Base-by-base conservation (phyloP, 208 protist species). In the Leishmania arabica region DNA sequence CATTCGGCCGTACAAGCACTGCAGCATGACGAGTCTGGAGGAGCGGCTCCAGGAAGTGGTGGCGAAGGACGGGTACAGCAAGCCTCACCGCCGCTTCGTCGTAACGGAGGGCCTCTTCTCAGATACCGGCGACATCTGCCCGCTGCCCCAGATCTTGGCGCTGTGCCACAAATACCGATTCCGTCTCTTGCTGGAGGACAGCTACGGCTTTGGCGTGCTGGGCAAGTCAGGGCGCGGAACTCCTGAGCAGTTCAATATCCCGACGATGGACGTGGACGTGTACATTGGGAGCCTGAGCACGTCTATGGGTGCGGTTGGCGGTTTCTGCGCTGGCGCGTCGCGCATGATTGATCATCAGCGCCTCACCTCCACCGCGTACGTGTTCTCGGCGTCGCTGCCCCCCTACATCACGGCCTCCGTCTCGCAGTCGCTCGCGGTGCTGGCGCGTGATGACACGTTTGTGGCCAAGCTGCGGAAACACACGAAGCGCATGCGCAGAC, bases 371-470 rank as follows among this genome's bases (percentile, higher is more conserved):
- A 83, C 91, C 1, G 99, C 98, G 49, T 99, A 99, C 90, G 93
- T 98, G 62, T 99, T 99, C 89, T 99, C 97, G 24, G 99, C 99
- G 11, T 99, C 99, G 9, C 84, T 99, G 15, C 99, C 99, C 19
- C 96, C 98, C 17, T 99, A 99, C 84, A 75, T 99, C 9, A 97
- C 97, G 4, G 86, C 91, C 3, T 92, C 95, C 19, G 94, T 95
- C 24, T 91, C 90, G 17, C 85, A 84, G 56, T 93, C 90, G 5
- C 81, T 99, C 19, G 79, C 89, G 1, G 74, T 97, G 13, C 82
- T 99, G 5, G 81, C 97, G 66, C 66, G 83, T 21, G 87, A 97
- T 70, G 31, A 75, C 51, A 83, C 69, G 40, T 87, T 81, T 60
- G 75, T 90, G 31, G 66, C 77, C 72, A 82, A 83, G 21, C 73